Base-by-base conservation (phyloP, 1,284 basidiomycete genomes). In the Sporisorium exsertum region DNA sequence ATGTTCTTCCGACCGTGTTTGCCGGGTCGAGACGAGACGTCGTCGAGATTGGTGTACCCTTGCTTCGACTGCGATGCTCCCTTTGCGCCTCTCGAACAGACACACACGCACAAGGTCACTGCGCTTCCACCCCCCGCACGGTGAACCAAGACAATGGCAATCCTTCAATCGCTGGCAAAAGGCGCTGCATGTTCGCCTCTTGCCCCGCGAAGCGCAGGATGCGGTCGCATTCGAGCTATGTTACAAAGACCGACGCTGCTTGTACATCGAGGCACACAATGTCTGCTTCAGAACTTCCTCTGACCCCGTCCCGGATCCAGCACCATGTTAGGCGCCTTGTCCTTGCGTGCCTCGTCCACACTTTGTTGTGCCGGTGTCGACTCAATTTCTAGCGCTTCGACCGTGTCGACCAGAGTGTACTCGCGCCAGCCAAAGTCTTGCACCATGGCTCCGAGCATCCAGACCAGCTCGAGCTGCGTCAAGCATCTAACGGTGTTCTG, bases 241-340 rank as follows among this genome's bases (percentile, higher is more conserved):
- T 43, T n/a, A 43, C 1, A 16, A 20, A 32, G 18, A n/a, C 29
- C 5, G 49, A 20, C 18, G 27, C 47, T 29, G 47, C 18, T 27
- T 49, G 16, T 29, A 9, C 0, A 16, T 7, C n/a, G 22, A 40
- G 40, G n/a, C 40, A 3, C 1, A 20, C 40, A 9, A 20, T 15
- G n/a, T 10, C 9, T 20, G 54, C 46, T 16, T 65, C 52, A 72
- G 32, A 64, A 72, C 32, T 51, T 58, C 18, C 70, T 58, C n/a
- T 60, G 58, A n/a, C 70, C 70, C 20, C 49, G 33, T 9, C 49
- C 43, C 13, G 70, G 61, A 29, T 63, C 47, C 24, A 72, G 45
- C 16, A 72, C 61, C 61, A 72, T 72, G 20, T 68, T 66, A 1
- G 56, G 49, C 5, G 70, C 70, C 37, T 68, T 67, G 24, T 20